Evolutionary conservation across 129 eudicot genomes (phyloP), one percentile per base, ranked within the genome.

Genomic region (carrot (Daucus carota)): DNA sequence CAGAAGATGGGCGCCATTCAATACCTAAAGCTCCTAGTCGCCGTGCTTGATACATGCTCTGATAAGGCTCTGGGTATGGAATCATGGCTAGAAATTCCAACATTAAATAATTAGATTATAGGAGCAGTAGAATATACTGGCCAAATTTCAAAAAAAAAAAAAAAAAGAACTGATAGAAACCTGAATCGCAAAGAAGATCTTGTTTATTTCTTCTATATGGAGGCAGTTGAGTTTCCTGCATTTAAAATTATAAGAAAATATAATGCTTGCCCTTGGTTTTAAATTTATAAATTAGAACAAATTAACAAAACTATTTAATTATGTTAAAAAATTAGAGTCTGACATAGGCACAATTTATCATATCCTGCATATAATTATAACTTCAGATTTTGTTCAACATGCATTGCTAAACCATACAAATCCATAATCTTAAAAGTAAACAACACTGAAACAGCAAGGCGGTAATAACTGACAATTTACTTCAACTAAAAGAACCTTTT

Each of bases 31-130:
- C 91, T 78, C 99, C 99, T 67, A 91, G 81, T 75, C 99, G 92
- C 68, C 99, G 83, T 72, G 74, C 76, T 76, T 94, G 99, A 80
- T 84, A 94, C 84, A 72, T 86, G 86, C 92, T 89, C 77, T 94
- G 99, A 78, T 94, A 94, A 24, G 99, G 97, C 76, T 91, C 99
- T 1, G 97, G 97, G 81, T 94, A 94, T 14, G 99, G 99, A 78
- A 94, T 89, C 96, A 91, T 89, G 63, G 92, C 99, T 93, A 62
- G 59, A 29, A 74, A 73, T 70, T 70, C 75, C 81, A 83, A 43
- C 13, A 72, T 1, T 11, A 0, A 72, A 43, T 72, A 14, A 72
- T 42, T 72, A 9, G 29, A 72, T 43, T 8, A 42, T 15, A 43
- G 20, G 47, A 24, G 17, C 47, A 72, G 59, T 42, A 42, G 45